Evolutionary conservation across 1,284 basidiomycete species (phyloP).

Genomic region (Ceratobasidium sp.): DNA sequence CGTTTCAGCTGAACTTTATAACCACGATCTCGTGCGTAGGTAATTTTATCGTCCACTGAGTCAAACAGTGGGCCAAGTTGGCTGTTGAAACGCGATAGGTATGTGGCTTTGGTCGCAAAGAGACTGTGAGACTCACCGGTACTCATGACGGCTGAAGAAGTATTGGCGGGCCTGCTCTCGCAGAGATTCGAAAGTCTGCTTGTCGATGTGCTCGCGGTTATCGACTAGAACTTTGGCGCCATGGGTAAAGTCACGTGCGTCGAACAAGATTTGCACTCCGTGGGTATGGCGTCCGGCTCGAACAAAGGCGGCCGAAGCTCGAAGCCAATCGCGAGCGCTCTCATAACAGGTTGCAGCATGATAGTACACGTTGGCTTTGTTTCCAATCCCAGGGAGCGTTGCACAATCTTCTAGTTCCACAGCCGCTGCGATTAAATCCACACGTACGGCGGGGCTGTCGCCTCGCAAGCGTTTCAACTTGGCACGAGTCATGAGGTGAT

Average conservation of each 20-base stretch:
- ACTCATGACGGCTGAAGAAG: constrained; percentile 20
- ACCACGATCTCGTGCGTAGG: neutral
- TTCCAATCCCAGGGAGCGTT: neutral
- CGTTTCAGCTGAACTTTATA: constrained; percentile 24
- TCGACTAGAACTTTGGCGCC: constrained; percentile 4
- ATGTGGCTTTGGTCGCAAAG: neutral
- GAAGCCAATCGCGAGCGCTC: neutral
- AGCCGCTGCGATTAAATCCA: neutral
- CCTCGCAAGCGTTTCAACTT: constrained; percentile 27
- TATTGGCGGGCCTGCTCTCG: constrained; percentile 17
- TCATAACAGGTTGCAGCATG: constrained; percentile 25
- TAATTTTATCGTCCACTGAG: constrained; percentile 7
- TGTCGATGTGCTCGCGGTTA: constrained; percentile 6
- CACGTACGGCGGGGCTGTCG: constrained; percentile 14
- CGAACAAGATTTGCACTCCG: constrained; percentile 18
- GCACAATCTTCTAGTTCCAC: constrained; percentile 15
- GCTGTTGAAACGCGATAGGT: neutral
- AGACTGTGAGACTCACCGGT: constrained; percentile 5
- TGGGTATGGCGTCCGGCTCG: neutral
- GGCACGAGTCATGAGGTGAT: constrained; percentile 32
- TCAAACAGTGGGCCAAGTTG: constrained; percentile 21
- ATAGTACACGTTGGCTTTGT: neutral
- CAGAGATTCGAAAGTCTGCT: constrained; percentile 2
- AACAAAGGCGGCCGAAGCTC: constrained; percentile 11
- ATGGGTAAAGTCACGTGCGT: constrained; percentile 6